Evolutionary conservation across 257 asterid genomes (phyloP).

Genomic region (Solanum raphanifolium): DNA sequence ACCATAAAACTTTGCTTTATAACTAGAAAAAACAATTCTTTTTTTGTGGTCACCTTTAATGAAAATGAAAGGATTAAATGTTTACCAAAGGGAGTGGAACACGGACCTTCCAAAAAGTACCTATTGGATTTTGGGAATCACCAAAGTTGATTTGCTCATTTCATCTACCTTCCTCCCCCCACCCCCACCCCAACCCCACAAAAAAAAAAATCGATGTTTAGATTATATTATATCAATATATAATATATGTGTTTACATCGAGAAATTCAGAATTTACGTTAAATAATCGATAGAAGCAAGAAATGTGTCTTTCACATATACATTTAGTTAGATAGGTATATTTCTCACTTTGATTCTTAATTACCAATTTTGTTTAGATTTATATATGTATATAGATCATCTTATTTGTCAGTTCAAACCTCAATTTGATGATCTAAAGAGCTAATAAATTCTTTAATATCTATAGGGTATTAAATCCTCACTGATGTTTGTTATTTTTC

Average conservation of each 20-base stretch:
- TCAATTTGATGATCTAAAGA: not conserved
- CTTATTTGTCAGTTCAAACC: not conserved
- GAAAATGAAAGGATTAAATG: conserved; percentile 29
- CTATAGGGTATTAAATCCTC: no score
- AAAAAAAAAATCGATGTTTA: no score
- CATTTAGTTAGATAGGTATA: no score
- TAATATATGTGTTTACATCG: not conserved
- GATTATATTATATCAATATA: no score
- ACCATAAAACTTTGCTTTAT: conserved; percentile 23
- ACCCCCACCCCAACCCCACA: not conserved
- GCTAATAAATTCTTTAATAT: not conserved
- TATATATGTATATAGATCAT: not conserved
- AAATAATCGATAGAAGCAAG: not conserved
- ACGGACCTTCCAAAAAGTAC: conserved; percentile 28
- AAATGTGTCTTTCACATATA: no score
- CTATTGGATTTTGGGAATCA: conserved; percentile 34
- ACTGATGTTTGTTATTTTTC: not conserved
- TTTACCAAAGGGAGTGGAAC: conserved; percentile 18
- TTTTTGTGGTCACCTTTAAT: conserved; percentile 32
- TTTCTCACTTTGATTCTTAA: no score
- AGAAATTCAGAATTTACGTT: no score
- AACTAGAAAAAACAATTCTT: not conserved
- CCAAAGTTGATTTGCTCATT: conserved; percentile 26
- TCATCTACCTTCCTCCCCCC: not conserved
- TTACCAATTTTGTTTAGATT: not conserved